These are phyloP conservation scores for Hypoxylon sp. DNA, from an alignment of 2,329 filamentous ascomycete species.

Conservation along the genomic window DNA sequence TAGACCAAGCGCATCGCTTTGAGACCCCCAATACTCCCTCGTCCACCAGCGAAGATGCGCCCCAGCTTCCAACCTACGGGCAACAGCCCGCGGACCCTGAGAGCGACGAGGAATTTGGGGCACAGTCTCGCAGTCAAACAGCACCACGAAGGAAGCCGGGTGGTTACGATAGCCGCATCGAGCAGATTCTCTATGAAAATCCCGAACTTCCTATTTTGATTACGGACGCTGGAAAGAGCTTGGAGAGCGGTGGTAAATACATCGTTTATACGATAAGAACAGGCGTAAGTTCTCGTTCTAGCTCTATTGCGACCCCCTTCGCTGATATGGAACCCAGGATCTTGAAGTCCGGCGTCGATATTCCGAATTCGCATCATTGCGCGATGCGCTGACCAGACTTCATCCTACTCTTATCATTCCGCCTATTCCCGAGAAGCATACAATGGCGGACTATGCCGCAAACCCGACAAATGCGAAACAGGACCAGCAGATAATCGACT, in stretches of 20 bases:
- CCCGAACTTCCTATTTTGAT: slow-evolving; percentile 91
- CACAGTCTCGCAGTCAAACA: slow-evolving; percentile 56
- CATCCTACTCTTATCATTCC: slow-evolving; percentile 97
- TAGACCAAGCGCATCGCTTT: slow-evolving; percentile 65
- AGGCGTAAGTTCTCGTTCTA: slow-evolving; percentile 71
- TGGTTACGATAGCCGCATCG: slow-evolving; percentile 93
- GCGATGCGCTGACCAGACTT: slow-evolving; percentile 87
- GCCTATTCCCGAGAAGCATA: slow-evolving; percentile 98
- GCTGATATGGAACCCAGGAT: slow-evolving; percentile 69
- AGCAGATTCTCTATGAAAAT: slow-evolving; percentile 97
- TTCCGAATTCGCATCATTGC: slow-evolving; percentile 93
- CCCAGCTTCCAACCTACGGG: slow-evolving; percentile 51
- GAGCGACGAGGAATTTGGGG: slow-evolving; percentile 63
- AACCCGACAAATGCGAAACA: slow-evolving; percentile 99
- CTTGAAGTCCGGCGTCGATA: slow-evolving; percentile 95
- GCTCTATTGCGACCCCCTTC: neutral
- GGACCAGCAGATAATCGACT: slow-evolving; percentile 94
- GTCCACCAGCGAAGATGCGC: slow-evolving; percentile 76
- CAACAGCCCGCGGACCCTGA: slow-evolving; percentile 58
- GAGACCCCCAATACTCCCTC: slow-evolving; percentile 79
- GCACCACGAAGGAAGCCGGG: slow-evolving; percentile 78
- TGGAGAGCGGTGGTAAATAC: slow-evolving; percentile 89
- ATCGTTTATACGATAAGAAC: slow-evolving; percentile 98
- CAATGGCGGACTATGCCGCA: slow-evolving; percentile 97
- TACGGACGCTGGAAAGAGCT: slow-evolving; percentile 93